A percentile compares a stretch with the other conserved stretches of the same genome.
Evolutionary conservation across 306 rosid species (phyloP).

Genomic region (Prunus mira): DNA sequence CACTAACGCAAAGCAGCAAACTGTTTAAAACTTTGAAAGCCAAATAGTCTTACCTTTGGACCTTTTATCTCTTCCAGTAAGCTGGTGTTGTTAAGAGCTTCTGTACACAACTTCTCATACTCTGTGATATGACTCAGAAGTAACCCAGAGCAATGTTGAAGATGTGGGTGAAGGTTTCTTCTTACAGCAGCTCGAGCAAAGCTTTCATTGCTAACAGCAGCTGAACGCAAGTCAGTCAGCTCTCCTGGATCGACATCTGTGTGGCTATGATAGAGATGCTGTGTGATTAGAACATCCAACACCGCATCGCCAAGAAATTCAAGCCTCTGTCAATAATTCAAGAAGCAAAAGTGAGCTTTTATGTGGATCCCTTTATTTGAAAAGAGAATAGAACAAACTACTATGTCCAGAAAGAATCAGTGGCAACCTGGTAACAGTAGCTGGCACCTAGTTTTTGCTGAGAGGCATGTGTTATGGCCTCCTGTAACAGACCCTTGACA

Average conservation of each 20-base stretch:
- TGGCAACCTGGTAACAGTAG: constrained; percentile 75
- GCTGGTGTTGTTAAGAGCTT: constrained; percentile 28
- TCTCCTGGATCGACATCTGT: constrained; percentile 66
- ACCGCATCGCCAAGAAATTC: constrained; percentile 95
- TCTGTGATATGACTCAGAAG: constrained; percentile 61
- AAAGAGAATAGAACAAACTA: neutral
- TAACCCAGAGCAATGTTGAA: constrained; percentile 63
- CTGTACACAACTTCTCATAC: constrained; percentile 47
- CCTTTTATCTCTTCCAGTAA: constrained; percentile 41
- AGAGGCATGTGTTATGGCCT: constrained; percentile 78
- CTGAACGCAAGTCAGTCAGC: constrained; percentile 86
- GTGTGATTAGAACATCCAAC: constrained; percentile 77
- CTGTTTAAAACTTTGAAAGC: neutral
- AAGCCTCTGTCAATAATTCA: constrained; percentile 65
- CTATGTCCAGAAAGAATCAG: neutral
- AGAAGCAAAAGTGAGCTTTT: constrained; percentile 5
- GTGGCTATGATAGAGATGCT: constrained; percentile 60
- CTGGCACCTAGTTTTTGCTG: constrained; percentile 53
- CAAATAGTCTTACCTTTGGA: constrained; percentile 54
- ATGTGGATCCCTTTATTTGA: neutral
- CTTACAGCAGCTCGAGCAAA: constrained; percentile 82
- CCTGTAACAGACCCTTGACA: constrained; percentile 65
- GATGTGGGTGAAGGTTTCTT: constrained; percentile 59
- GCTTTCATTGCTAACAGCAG: constrained; percentile 81
- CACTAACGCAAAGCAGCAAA: neutral